These are phyloP conservation scores for Trametopsis cervina DNA, from an alignment of 768 basidiomycete species.

Conservation along the genomic window DNA sequence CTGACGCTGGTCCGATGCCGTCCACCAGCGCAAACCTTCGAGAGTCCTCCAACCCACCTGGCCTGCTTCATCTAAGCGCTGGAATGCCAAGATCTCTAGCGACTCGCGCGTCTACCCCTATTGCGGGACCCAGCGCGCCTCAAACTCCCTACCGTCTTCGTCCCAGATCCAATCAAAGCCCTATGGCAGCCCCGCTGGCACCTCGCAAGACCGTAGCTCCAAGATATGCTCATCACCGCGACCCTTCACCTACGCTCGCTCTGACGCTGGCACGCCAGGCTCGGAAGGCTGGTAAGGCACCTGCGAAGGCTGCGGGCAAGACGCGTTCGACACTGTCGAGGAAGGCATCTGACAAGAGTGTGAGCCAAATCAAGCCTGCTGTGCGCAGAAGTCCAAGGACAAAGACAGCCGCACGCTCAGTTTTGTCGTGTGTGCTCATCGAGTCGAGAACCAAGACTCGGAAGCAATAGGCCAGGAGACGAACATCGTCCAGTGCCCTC, in stretches of 20 bases:
- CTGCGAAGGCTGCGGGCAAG: not conserved
- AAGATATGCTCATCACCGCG: not conserved
- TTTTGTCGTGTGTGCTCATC: not conserved
- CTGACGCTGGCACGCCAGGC: not conserved
- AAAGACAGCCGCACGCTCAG: not conserved
- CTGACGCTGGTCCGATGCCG: not conserved
- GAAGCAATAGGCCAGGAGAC: not conserved
- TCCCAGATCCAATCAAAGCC: not conserved
- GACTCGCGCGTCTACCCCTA: not conserved
- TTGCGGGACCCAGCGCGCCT: not conserved
- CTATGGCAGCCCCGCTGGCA: no score
- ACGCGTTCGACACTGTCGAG: constrained; percentile 3
- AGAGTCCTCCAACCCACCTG: no score
- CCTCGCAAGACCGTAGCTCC: not conserved
- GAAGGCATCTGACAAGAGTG: not conserved
- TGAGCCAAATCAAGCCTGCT: not conserved
- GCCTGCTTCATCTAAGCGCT: no score
- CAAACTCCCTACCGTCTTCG: not conserved
- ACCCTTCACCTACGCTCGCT: not conserved
- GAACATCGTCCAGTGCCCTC: no score
- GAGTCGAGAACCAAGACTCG: not conserved
- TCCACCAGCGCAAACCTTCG: not conserved
- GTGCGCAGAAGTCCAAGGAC: not conserved
- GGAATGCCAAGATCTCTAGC: not conserved
- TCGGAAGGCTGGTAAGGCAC: not conserved